Evolutionary conservation across 495 filamentous ascomycete species (phyloP).

Genomic region (Tetracladium marchalianum): DNA sequence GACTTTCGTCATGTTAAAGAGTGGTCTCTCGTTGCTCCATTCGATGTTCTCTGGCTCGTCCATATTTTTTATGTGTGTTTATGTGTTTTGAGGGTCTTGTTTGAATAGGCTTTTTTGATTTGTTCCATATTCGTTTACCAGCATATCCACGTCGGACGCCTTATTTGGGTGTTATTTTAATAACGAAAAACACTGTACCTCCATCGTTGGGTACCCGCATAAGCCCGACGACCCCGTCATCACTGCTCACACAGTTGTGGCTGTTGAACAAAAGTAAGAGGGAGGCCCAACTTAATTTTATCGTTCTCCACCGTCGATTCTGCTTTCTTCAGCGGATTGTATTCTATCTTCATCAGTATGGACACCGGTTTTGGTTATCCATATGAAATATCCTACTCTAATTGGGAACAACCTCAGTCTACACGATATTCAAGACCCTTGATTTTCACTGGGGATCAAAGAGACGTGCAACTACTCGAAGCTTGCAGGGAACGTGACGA

Average conservation of each 20-base stretch:
- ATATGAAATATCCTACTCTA: constrained; percentile 10
- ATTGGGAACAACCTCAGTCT: constrained; percentile 9
- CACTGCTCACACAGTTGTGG: constrained; percentile 7
- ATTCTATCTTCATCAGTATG: constrained; percentile 15
- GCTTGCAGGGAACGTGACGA: constrained; percentile 3
- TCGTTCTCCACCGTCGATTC: background rate
- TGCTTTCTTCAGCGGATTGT: too few relatives aligned
- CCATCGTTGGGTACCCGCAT: constrained; percentile 15
- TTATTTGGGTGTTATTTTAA: constrained; percentile 4
- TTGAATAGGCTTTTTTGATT: constrained; percentile 18
- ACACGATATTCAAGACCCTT: constrained; percentile 9
- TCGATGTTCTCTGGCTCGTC: background rate
- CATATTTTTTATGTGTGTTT: constrained; percentile 6
- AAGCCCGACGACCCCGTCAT: constrained; percentile 9
- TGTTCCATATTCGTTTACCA: constrained; percentile 1
- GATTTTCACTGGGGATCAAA: constrained; percentile 9
- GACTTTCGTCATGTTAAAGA: constrained; percentile 13
- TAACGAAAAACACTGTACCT: constrained; percentile 2
- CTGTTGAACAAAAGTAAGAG: constrained; percentile 15
- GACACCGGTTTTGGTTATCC: constrained; percentile 18
- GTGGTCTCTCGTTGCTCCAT: constrained; percentile 9
- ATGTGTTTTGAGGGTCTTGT: constrained; percentile 17
- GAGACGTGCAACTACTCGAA: constrained; percentile 10
- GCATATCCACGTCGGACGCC: constrained; percentile 3
- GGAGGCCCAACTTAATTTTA: constrained; percentile 6